Conservation (phyloP, 2,329 filamentous ascomycete species). For the Purpureocillium lavendulum region DNA sequence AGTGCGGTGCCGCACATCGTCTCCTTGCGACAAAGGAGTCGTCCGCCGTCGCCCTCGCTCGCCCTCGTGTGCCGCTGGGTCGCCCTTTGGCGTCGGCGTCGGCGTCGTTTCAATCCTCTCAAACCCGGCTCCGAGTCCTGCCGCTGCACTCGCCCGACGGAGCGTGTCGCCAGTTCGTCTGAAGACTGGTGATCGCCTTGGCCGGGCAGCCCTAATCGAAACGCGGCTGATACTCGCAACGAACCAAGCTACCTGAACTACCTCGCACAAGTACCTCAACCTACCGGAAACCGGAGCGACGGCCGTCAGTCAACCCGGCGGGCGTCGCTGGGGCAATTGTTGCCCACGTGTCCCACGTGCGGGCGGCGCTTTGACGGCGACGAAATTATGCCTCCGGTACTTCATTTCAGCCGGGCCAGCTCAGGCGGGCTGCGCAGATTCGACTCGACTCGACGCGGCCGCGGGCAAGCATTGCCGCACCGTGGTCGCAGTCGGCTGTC, state of each 20-base stretch:
- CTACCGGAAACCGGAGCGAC: too few relatives aligned
- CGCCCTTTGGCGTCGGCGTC: too few relatives aligned
- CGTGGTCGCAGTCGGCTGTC: too few relatives aligned
- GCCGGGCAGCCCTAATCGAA: not conserved
- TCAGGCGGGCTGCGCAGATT: too few relatives aligned
- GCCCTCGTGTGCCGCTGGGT: not conserved
- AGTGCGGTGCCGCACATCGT: not conserved
- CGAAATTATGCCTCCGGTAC: not conserved
- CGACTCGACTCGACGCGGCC: too few relatives aligned
- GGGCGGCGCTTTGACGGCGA: not conserved
- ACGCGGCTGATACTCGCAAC: conserved; percentile 2
- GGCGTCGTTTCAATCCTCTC: too few relatives aligned
- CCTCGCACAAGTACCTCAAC: too few relatives aligned
- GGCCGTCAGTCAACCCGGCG: not conserved
- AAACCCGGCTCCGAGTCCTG: not conserved
- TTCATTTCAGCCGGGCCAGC: too few relatives aligned
- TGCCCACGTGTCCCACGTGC: not conserved
- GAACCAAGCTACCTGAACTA: not conserved
- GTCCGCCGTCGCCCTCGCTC: not conserved
- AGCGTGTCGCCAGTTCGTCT: not conserved
- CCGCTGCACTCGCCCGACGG: too few relatives aligned
- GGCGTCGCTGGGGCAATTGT: not conserved
- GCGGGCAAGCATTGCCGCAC: too few relatives aligned
- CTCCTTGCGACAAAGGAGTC: conserved; percentile 1
- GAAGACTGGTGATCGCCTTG: not conserved